Evolutionary conservation across 208 protist species (phyloP).

Genomic region (Acanthamoeba sp.): DNA sequence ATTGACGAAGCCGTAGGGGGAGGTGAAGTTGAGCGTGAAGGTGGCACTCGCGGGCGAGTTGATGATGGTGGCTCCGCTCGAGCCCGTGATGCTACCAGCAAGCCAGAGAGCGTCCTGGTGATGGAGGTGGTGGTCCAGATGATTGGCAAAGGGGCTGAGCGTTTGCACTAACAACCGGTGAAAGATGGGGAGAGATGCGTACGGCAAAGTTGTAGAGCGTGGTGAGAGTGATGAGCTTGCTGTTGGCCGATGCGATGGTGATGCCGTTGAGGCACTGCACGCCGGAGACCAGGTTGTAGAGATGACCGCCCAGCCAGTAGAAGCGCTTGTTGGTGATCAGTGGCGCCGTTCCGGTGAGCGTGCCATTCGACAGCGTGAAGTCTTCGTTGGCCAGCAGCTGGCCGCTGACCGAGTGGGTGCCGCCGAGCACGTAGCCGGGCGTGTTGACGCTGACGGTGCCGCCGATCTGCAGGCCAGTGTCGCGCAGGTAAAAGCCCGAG

Average conservation of each 20-base stretch:
- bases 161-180: too few relatives aligned
- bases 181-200: neutral
- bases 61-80: constrained; percentile 59
- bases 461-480: neutral
- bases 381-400: constrained; percentile 55
- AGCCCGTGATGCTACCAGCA: neutral
- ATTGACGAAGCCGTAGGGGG: neutral
- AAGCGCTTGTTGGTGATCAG: constrained; percentile 24
- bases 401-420: constrained; percentile 18
- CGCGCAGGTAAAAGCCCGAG: neutral
- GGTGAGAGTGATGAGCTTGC: constrained; percentile 42
- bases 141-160: too few relatives aligned
- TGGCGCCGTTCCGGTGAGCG: constrained; percentile 26
- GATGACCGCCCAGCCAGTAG: constrained; percentile 32
- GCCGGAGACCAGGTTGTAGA: constrained; percentile 31
- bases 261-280: neutral
- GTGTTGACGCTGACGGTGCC: constrained; percentile 27
- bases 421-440: neutral
- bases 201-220: constrained; percentile 3
- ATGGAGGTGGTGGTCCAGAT: neutral
- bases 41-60: neutral
- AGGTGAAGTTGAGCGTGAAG: constrained; percentile 26
- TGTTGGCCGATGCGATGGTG: neutral
- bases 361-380: neutral
- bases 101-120: constrained; percentile 30